Base-by-base conservation (phyloP, 1,139 yeast genomes). In the Pichia sp. region DNA sequence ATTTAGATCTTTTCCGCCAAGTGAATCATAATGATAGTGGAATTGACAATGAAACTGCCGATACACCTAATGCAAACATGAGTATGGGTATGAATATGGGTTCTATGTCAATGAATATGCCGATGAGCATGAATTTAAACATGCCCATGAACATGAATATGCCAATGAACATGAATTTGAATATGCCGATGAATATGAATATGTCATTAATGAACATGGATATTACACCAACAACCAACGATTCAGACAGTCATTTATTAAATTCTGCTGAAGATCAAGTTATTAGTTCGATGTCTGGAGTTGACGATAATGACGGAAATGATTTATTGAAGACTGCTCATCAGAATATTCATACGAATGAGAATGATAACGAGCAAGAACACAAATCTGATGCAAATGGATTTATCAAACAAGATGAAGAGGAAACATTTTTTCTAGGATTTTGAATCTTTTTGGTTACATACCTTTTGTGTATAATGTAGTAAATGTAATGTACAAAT, bases 1-100 rank as follows among this genome's bases (percentile, higher is more conserved):
- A 50, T 18, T 42, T 53, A 20, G 56, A 53, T 43, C 40, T 53
- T 23, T 53, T 53, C 26, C 42, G 49, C n/a, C 45, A 45, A 42
- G 35, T 18, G 20, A 27, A 39, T 34, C 27, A 38, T 18, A 6
- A 42, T 23, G 30, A 43, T 35, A 15, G 15, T 25, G 18, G 7
- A 15, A 35, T 20, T 27, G 23, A 16, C 16, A 42, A 40, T 16
- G 44, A 40, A 11, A 34, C 27, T 20, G 43, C 27, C 2, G 40
- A 43, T n/a, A 35, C 41, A 16, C 46, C 20, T 1, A 37, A 8
- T 11, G n/a, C 20, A 23, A 37, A 37, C n/a, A 23, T 37, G 29
- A 37, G 24, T 15, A 37, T 37, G 29, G 27, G 27, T 24, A 24
- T 37, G 39, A 37, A 20, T 12, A 32, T 32, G 36, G 15, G 36